Conservation (phyloP, 1,284 basidiomycete genomes). For the Fistulina hepatica region DNA sequence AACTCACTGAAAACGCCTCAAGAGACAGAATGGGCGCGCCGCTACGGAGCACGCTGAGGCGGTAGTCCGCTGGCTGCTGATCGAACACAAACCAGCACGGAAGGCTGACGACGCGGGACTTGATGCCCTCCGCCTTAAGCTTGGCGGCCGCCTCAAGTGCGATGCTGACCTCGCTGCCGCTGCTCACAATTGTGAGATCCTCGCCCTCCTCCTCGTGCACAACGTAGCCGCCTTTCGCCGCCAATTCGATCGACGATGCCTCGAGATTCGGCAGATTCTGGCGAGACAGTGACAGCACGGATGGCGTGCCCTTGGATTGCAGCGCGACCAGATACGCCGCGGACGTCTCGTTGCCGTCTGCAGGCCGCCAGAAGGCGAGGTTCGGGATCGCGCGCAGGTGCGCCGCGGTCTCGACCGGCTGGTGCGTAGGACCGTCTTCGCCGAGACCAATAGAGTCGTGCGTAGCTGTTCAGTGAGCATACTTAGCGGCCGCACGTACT, state of each 20-base stretch:
- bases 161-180: conserved; percentile 83
- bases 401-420: conserved; percentile 83
- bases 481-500: too few relatives aligned
- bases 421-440: conserved; percentile 95
- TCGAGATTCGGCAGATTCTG: conserved; percentile 93
- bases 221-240: conserved; percentile 82
- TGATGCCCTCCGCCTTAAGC: conserved; percentile 61
- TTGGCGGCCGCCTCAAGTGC: conserved; percentile 76
- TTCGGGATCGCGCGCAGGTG: conserved; percentile 88
- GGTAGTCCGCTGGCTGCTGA: conserved; percentile 73
- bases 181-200: conserved; percentile 81
- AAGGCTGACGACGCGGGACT: conserved; percentile 76
- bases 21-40: conserved; percentile 86
- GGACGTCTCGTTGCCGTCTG: conserved; percentile 91
- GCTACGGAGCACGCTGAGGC: conserved; percentile 73
- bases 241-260: conserved; percentile 78
- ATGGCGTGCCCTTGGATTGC: conserved; percentile 66
- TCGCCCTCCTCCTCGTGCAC: conserved; percentile 68
- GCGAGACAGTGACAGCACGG: conserved; percentile 79
- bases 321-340: conserved; percentile 81
- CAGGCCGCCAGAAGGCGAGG: conserved; percentile 84
- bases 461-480: too few relatives aligned
- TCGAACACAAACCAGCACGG: conserved; percentile 91
- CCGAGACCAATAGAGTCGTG: conserved; percentile 89
- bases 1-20: conserved; percentile 65